Evolutionary conservation across 768 basidiomycete genomes (phyloP).

Genomic region (Podaxis rugospora): DNA sequence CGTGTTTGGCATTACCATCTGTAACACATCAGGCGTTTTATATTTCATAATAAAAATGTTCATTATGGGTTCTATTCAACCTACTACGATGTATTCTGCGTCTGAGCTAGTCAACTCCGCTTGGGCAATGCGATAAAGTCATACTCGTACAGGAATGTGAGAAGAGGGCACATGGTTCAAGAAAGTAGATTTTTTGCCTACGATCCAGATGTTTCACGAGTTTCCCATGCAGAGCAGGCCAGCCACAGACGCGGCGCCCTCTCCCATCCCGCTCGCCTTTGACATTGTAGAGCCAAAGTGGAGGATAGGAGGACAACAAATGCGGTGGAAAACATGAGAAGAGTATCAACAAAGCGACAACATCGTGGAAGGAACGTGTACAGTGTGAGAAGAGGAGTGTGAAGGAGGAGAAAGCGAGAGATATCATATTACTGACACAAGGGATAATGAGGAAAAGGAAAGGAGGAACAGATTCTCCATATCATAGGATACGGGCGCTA

Average conservation of each 20-base stretch:
- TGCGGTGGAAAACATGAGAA: slow-evolving; percentile 15
- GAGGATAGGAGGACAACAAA: slow-evolving; percentile 69
- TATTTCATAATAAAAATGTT: neutral
- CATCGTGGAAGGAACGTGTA: slow-evolving; percentile 16
- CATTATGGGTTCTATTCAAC: slow-evolving; percentile 7
- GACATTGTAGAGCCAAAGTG: slow-evolving; percentile 40
- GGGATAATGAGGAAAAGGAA: slow-evolving; percentile 13
- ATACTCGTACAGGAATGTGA: slow-evolving; percentile 1
- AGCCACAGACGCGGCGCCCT: slow-evolving; percentile 57
- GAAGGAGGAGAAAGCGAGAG: slow-evolving; percentile 9
- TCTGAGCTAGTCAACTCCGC: slow-evolving; percentile 8
- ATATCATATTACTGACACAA: slow-evolving; percentile 9
- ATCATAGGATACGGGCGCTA: slow-evolving; percentile 9
- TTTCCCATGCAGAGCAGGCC: slow-evolving; percentile 8
- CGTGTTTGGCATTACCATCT: slow-evolving; percentile 24
- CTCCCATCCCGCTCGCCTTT: slow-evolving; percentile 66
- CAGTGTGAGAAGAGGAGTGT: slow-evolving; percentile 10
- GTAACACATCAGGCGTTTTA: neutral
- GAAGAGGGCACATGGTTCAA: neutral
- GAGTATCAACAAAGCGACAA: slow-evolving; percentile 5
- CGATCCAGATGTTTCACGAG: neutral
- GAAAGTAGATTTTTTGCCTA: slow-evolving; percentile 2
- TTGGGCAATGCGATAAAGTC: neutral
- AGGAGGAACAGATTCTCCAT: slow-evolving; percentile 15
- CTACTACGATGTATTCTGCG: neutral